These are phyloP conservation scores for Diplodia corticola DNA, from an alignment of 2,329 filamentous ascomycete genomes.

Conservation along the genomic window DNA sequence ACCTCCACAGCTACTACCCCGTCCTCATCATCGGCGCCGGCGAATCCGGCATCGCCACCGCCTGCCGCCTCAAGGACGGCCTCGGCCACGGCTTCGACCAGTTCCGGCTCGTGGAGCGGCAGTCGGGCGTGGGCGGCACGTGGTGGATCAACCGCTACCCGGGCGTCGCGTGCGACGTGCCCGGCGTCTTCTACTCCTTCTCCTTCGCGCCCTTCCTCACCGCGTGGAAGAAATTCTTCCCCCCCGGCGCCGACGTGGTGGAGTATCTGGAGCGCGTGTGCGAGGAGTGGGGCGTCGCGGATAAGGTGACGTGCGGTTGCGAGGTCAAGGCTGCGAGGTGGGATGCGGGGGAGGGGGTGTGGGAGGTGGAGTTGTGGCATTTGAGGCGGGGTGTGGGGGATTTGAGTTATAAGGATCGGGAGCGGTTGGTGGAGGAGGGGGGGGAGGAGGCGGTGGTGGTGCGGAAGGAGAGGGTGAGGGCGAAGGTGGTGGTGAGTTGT, in stretches of 20 bases:
- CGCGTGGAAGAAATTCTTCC: conserved; percentile 52
- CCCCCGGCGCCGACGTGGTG: conserved; percentile 52
- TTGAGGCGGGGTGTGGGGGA: conserved; percentile 57
- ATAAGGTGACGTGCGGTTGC: conserved; percentile 61
- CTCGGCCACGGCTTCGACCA: conserved; percentile 60
- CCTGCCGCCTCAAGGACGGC: conserved; percentile 58
- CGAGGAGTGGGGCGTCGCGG: conserved; percentile 52
- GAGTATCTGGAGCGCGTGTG: conserved; percentile 57
- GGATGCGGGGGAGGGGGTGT: conserved; percentile 56
- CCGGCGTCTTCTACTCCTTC: conserved; percentile 58
- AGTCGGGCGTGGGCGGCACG: conserved; percentile 61
- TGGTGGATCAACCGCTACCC: conserved; percentile 66
- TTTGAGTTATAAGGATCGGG: conserved; percentile 50
- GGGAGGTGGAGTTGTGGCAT: conserved; percentile 56
- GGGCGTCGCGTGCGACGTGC: conserved; percentile 57
- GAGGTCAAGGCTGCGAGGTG: conserved; percentile 51
- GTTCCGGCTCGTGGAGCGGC: conserved; percentile 61
- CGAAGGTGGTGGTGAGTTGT: conserved; percentile 56
- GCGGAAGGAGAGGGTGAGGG: conserved; percentile 53
- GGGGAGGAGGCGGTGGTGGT: conserved; percentile 52
- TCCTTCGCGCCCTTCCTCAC: conserved; percentile 54
- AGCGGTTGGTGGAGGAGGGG: conserved; percentile 45
- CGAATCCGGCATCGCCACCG: conserved; percentile 63
- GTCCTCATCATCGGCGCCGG: conserved; percentile 62
- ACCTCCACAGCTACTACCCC: conserved; percentile 43